A percentile compares a stretch with the other conserved stretches of the same genome.
These are phyloP conservation scores for Wickerhamomyces bovis DNA, from an alignment of 805 yeast species.

Conservation along the genomic window DNA sequence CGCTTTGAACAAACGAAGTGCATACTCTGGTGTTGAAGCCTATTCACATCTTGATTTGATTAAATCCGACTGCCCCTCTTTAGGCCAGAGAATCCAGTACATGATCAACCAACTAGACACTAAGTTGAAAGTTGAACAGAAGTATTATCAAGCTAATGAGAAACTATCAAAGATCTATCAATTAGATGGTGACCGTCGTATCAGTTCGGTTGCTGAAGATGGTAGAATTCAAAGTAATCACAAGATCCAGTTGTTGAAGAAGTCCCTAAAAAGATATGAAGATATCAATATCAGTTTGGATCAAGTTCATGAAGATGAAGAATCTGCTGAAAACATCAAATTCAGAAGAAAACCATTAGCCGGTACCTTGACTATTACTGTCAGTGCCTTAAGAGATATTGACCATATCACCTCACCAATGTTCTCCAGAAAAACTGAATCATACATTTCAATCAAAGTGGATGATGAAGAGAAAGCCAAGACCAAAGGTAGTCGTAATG, in stretches of 20 bases:
- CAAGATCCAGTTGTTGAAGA: slow-evolving; percentile 76
- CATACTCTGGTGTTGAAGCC: slow-evolving; percentile 26
- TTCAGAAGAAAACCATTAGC: slow-evolving; percentile 78
- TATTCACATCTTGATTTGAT: slow-evolving; percentile 74
- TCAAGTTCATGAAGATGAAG: slow-evolving; percentile 56
- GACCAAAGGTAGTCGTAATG: slow-evolving; percentile 69
- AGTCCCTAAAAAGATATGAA: slow-evolving; percentile 80
- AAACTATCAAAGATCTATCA: slow-evolving; percentile 81
- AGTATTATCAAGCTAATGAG: slow-evolving; percentile 88
- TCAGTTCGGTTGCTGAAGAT: slow-evolving; percentile 82
- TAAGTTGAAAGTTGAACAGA: slow-evolving; percentile 89
- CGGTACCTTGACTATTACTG: slow-evolving; percentile 70
- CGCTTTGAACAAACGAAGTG: slow-evolving; percentile 18
- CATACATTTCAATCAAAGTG: slow-evolving; percentile 68
- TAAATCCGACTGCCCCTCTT: slow-evolving; percentile 88
- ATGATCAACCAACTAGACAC: slow-evolving; percentile 94
- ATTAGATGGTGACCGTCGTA: slow-evolving; percentile 84
- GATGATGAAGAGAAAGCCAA: slow-evolving; percentile 83
- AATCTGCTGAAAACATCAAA: slow-evolving; percentile 59
- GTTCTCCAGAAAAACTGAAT: slow-evolving; percentile 73
- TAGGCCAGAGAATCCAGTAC: slow-evolving; percentile 90
- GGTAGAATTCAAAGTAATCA: slow-evolving; percentile 81
- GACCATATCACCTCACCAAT: slow-evolving; percentile 88
- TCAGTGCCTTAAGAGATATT: slow-evolving; percentile 77
- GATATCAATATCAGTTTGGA: slow-evolving; percentile 71